Evolutionary conservation across 2,329 filamentous ascomycete species (phyloP), one percentile per base, ranked within the genome.

Genomic region (Fusarium sp.): DNA sequence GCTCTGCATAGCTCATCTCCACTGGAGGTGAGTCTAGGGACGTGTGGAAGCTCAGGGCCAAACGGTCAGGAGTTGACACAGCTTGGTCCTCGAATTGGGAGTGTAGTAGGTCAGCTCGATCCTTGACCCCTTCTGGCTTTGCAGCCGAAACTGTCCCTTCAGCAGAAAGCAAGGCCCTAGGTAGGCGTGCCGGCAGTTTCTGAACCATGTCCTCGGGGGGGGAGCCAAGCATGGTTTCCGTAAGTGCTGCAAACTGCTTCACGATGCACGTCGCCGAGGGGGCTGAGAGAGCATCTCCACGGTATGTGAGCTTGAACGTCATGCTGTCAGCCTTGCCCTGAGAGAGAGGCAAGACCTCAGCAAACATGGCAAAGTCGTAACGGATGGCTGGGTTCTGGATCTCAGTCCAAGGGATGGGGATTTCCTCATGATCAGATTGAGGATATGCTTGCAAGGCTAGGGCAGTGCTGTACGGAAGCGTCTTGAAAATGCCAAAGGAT

Each of bases 351-450:
- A 73, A 73, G 2, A 73, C 70, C 6, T 73, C 71, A 0, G 70
- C 61, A 18, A 73, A 73, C 56, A 73, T 73, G 2, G 37, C 9
- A 39, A 73, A 73, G 14, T 73, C 71, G 18, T 73, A 73, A 35
- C 71, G 66, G 31, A 73, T 73, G 14, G 66, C 66, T 4, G 66
- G 66, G 3, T 71, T 73, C 1, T 31, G 43, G 2, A 73, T 45
- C 6, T 73, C 45, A 0, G 61, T 64, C 71, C 71, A 73, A 0
- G 56, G 57, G 6, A 4, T 22, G n/a, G 59, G 18, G 6, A 27
- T 43, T 20, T 3, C 13, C 31, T 39, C 56, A 5, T 20, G 2
- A 9, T n/a, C 31, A 52, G 43, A 4, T 2, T 54, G 16, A 3
- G 60, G 10, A 6, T 73, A 73, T 2, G 70, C 39, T 39, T 73